Conservation (phyloP, 2,329 filamentous ascomycete genomes). For the Spiromastix sp. region DNA sequence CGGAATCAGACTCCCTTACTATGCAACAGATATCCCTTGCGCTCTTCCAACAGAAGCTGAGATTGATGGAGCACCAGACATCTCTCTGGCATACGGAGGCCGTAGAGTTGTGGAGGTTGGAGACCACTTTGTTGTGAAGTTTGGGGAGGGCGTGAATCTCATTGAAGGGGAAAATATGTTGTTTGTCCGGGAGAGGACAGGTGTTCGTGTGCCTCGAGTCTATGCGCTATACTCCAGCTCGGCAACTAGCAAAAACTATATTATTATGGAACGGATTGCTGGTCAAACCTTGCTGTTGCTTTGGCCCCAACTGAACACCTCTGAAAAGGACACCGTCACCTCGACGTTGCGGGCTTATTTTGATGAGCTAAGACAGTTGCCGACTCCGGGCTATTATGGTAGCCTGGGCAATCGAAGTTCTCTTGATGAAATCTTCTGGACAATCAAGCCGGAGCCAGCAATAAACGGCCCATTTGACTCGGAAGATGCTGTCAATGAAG, state of each 20-base stretch:
- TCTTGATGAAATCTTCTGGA: constrained; percentile 15
- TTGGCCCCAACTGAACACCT: constrained; percentile 9
- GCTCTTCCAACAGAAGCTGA: constrained; percentile 15
- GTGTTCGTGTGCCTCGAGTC: constrained; percentile 15
- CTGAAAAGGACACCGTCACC: constrained; percentile 12
- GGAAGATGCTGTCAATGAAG: constrained; percentile 19
- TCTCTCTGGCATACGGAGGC: constrained; percentile 7
- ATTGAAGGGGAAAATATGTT: constrained; percentile 20
- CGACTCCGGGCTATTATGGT: constrained; percentile 13
- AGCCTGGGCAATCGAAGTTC: constrained; percentile 12
- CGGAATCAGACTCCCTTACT: constrained; percentile 14
- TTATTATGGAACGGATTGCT: constrained; percentile 17
- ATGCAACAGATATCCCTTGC: constrained; percentile 10
- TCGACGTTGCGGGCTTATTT: constrained; percentile 8
- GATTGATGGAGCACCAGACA: constrained; percentile 12
- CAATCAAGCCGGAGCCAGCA: constrained; percentile 1
- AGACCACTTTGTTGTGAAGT: constrained; percentile 13
- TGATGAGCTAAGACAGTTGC: constrained; percentile 12
- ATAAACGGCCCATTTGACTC: constrained; percentile 21
- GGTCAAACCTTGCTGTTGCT: constrained; percentile 9
- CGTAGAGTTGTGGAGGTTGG: constrained; percentile 10
- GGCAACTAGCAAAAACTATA: constrained; percentile 11
- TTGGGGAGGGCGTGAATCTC: constrained; percentile 12
- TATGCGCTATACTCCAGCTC: constrained; percentile 16
- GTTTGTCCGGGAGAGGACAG: constrained; percentile 12